Evolutionary conservation across 768 basidiomycete genomes (phyloP), one percentile per base, ranked within the genome.

Genomic region (Saitozyma podzolica): DNA sequence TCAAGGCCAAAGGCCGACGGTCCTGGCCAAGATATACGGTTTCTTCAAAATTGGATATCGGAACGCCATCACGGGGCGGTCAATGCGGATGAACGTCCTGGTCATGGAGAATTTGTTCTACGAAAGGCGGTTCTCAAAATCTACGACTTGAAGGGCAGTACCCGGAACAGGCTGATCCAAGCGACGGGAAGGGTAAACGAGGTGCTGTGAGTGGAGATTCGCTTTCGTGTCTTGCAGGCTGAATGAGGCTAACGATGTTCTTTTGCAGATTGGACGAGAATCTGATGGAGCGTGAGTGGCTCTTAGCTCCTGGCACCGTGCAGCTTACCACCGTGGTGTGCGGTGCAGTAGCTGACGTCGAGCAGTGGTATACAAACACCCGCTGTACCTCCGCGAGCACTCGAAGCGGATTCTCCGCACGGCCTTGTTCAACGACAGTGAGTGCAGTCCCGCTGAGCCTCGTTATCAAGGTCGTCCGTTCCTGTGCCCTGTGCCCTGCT

Each of bases 111-210:
- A 79, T 56, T 66, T 80, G 9, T 96, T 97, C 76, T 94, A 96
- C 78, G 91, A 94, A 66, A 85, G 91, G 59, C 86, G 89, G 10
- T 95, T 97, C 72, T 87, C 3, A 91, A 89, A 91, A 93, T 97
- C 50, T 99, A 95, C 76, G 96, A 99, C 75, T 82, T 99, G 49
- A 99, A 99, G 76, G 96, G 96, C 14, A 97, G 93, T 14, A 93
- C 88, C 13, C 85, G 96, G 50, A 96, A 96, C 76, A 87, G 96
- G 0, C 90, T 91, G 71, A 93, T 96, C 8, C 90, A 88, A 63
- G 88, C 91, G 9, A 95, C 92, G 3, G 91, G 91, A 19, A 83
- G 88, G 73, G 88, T 88, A 69, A 95, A 96, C 70, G 92, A 97
- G 73, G 96, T 99, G 6, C 83, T 98, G 42, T 74, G 53, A 65